phyloP scores from a whole-genome alignment of 345 rosid species.

The Viola odorata region DNA sequence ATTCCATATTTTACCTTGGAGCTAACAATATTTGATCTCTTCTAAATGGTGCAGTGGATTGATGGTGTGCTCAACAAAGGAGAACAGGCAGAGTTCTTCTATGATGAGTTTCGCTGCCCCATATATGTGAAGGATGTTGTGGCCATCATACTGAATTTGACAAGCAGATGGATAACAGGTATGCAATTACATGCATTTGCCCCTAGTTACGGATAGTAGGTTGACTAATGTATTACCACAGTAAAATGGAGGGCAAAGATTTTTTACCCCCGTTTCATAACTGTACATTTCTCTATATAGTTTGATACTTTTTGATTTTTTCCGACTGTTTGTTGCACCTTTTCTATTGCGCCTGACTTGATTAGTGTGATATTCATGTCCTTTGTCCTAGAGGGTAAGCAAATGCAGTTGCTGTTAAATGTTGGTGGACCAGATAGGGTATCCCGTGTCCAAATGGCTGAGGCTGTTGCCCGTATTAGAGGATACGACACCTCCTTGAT shows the following conservation, averaged over 20 bases:
- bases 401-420: slow-evolving; percentile 62
- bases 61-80: slow-evolving; percentile 65
- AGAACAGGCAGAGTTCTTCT: slow-evolving; percentile 58
- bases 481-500: slow-evolving; percentile 57
- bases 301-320: background rate
- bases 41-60: slow-evolving; percentile 62
- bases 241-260: background rate
- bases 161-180: slow-evolving; percentile 63
- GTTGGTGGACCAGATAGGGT: slow-evolving; percentile 81
- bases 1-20: background rate
- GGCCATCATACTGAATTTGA: slow-evolving; percentile 35
- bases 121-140: slow-evolving; percentile 79
- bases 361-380: slow-evolving; percentile 6
- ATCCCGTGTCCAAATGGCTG: slow-evolving; percentile 89
- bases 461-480: slow-evolving; percentile 58
- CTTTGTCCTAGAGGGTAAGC: slow-evolving; percentile 46
- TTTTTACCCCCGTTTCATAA: background rate
- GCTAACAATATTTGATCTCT: background rate
- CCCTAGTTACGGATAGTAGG: background rate
- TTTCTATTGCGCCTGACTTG: background rate
- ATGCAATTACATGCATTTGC: background rate
- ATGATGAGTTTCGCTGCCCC: slow-evolving; percentile 88
- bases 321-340: background rate
- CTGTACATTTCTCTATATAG: background rate
- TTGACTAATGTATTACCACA: background rate